Evolutionary conservation across 306 rosid genomes (phyloP).

Genomic region (Gynostemma pentaphyllum): DNA sequence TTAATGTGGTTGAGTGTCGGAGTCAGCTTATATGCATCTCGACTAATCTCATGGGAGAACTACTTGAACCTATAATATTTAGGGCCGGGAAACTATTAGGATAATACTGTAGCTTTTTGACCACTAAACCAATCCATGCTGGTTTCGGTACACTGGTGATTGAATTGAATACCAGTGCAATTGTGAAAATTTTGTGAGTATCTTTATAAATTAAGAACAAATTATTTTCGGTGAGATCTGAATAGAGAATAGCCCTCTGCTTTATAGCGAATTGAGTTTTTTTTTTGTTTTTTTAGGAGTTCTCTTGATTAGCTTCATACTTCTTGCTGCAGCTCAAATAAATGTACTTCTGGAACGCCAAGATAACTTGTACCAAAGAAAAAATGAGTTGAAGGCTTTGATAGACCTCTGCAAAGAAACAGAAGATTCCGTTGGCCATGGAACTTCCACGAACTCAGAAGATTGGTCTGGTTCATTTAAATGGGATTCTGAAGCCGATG

Average conservation of each 20-base stretch:
- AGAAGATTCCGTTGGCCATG: constrained; percentile 20
- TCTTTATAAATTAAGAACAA: not conserved
- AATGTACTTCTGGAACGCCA: constrained; percentile 55
- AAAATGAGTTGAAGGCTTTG: constrained; percentile 56
- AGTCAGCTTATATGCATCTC: no score
- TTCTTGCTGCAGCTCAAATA: constrained; percentile 47
- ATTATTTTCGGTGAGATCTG: not conserved
- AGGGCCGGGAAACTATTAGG: no score
- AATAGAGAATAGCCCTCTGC: not conserved
- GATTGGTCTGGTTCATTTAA: constrained; percentile 64
- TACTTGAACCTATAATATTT: no score
- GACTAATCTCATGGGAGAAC: no score
- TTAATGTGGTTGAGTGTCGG: no score
- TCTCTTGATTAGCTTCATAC: not conserved
- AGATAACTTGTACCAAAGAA: constrained; percentile 60
- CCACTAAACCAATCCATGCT: no score
- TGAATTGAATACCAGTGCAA: not conserved
- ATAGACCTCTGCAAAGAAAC: constrained; percentile 51
- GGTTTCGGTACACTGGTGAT: not conserved
- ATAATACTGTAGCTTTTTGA: no score
- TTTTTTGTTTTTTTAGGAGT: not conserved
- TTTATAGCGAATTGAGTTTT: not conserved
- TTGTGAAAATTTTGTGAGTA: not conserved
- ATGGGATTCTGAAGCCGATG: constrained; percentile 85
- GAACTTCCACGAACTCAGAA: constrained; percentile 35